phyloP scores from a whole-genome alignment of 176 grass and related monocot species.

The Aegilops speltoides region DNA sequence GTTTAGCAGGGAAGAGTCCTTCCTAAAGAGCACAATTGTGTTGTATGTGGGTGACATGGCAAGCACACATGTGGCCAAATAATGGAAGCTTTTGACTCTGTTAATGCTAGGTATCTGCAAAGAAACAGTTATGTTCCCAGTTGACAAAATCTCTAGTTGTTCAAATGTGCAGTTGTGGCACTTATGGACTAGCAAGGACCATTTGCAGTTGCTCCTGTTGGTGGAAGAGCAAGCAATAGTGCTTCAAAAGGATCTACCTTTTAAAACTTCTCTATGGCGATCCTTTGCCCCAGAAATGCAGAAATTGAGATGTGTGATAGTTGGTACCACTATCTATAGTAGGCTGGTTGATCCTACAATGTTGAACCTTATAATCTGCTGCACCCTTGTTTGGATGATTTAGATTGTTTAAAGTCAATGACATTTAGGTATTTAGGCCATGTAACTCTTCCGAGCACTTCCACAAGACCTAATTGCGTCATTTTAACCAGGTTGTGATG shows the following conservation, averaged over 20 bases:
- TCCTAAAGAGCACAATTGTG: neutral
- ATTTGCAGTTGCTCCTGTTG: slow-evolving; percentile 51
- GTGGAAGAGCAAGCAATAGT: slow-evolving; percentile 52
- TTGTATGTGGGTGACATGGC: slow-evolving; percentile 36
- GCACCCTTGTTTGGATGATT: slow-evolving; percentile 47
- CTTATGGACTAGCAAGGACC: slow-evolving; percentile 31
- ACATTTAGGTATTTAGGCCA: slow-evolving; percentile 41
- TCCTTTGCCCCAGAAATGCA: slow-evolving; percentile 43
- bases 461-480: neutral
- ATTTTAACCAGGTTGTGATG: slow-evolving; percentile 30
- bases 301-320: slow-evolving; percentile 36
- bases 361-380: slow-evolving; percentile 41
- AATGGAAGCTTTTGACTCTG: slow-evolving; percentile 43
- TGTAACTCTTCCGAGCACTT: slow-evolving; percentile 47
- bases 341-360: slow-evolving; percentile 46
- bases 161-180: slow-evolving; percentile 10
- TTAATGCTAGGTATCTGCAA: slow-evolving; percentile 48
- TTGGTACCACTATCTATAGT: slow-evolving; percentile 36
- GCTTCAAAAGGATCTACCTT: slow-evolving; percentile 46
- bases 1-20: slow-evolving; percentile 41
- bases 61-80: slow-evolving; percentile 46
- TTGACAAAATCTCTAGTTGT: slow-evolving; percentile 46
- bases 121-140: slow-evolving; percentile 44
- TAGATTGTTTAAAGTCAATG: slow-evolving; percentile 47
- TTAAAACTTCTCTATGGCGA: slow-evolving; percentile 55